Percentiles rank a stretch among this genome's conserved stretches.
Evolutionary conservation across 2,329 filamentous ascomycete genomes (phyloP).

Genomic region (Exophiala mesophila): DNA sequence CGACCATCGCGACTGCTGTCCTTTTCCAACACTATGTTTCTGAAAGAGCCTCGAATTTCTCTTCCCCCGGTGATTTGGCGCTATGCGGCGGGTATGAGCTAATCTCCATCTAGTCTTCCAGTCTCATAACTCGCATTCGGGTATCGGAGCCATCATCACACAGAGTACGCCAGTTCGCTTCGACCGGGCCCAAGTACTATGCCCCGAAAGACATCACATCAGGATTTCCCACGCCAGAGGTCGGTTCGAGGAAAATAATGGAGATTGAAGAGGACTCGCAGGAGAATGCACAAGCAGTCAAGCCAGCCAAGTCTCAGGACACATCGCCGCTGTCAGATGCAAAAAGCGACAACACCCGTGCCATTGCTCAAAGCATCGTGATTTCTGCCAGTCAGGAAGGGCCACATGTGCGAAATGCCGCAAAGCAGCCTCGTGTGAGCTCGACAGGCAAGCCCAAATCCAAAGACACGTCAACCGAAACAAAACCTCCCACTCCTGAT

Average conservation of each 20-base stretch:
- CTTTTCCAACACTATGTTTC: no score
- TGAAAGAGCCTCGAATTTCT: no score
- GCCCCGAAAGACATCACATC: constrained; percentile 17
- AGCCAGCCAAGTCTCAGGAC: not conserved
- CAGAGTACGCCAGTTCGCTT: constrained; percentile 9
- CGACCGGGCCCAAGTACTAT: constrained; percentile 3
- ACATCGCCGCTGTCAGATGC: not conserved
- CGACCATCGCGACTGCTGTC: no score
- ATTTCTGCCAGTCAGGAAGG: not conserved
- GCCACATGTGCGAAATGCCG: not conserved
- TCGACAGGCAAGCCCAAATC: not conserved
- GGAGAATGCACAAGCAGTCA: not conserved
- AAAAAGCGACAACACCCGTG: not conserved
- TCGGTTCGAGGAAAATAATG: constrained; percentile 11
- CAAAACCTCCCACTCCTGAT: not conserved
- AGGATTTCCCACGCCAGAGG: constrained; percentile 18
- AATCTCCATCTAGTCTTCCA: constrained; percentile 5
- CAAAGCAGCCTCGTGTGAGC: not conserved
- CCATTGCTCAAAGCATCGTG: not conserved
- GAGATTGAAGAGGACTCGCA: constrained; percentile 4
- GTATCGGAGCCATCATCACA: constrained; percentile 1
- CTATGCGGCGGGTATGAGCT: no score
- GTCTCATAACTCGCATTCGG: constrained; percentile 3
- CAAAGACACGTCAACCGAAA: not conserved
- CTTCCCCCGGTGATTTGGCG: no score